phyloP scores from a whole-genome alignment of 345 rosid genomes.

The Dipteronia sinensis region DNA sequence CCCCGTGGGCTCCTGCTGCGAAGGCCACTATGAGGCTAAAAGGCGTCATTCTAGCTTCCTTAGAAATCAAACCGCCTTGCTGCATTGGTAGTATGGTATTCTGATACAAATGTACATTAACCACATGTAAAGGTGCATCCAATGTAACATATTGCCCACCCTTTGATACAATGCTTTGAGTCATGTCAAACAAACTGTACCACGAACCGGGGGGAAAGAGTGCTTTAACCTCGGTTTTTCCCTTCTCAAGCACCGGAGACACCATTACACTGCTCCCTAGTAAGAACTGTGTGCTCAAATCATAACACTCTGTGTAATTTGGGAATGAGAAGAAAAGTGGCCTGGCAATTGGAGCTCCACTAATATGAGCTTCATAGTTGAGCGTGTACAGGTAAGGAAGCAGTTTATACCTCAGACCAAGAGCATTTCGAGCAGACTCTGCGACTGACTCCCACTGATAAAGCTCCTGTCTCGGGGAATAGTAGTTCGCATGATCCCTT shows the following conservation, averaged over 20 bases:
- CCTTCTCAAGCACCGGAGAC: conserved; percentile 88
- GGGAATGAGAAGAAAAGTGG: conserved; percentile 99
- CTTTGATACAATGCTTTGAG: conserved; percentile 50
- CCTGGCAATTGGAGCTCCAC: conserved; percentile 86
- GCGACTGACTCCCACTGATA: conserved; percentile 92
- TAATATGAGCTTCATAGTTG: conserved; percentile 70
- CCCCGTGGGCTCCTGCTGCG: conserved; percentile 66
- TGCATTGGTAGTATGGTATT: conserved; percentile 88
- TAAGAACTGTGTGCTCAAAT: conserved; percentile 87
- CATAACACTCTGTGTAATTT: conserved; percentile 57
- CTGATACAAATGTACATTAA: conserved; percentile 85
- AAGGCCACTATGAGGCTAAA: conserved; percentile 70
- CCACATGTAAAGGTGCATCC: conserved; percentile 73
- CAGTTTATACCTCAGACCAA: conserved; percentile 90
- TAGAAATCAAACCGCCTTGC: conserved; percentile 81
- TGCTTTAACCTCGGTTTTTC: conserved; percentile 66
- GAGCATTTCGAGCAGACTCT: conserved; percentile 84
- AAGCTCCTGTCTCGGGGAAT: conserved; percentile 96
- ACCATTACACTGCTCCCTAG: conserved; percentile 85
- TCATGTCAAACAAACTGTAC: conserved; percentile 84
- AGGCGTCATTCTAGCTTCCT: conserved; percentile 85
- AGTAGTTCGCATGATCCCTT: conserved; percentile 89
- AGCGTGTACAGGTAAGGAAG: conserved; percentile 88
- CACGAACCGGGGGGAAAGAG: conserved; percentile 91
- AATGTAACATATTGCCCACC: conserved; percentile 60